Conservation (phyloP, 495 filamentous ascomycete species). For the Xylaria telfairii region DNA sequence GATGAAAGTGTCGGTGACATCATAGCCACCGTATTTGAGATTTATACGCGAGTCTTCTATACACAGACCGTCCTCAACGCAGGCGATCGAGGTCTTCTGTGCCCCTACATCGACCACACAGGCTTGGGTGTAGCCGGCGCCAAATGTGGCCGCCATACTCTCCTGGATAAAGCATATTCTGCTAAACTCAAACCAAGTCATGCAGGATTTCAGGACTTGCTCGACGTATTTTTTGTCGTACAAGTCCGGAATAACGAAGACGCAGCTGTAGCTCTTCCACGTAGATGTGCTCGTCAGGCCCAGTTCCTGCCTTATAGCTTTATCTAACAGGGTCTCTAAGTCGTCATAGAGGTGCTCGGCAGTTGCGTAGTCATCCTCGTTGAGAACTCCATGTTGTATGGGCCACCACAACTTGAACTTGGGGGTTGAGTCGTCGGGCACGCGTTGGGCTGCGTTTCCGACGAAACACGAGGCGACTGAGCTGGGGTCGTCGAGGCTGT, state of each 20-base stretch:
- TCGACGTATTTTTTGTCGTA: slow-evolving; percentile 93
- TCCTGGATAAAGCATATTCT: slow-evolving; percentile 94
- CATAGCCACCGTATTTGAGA: slow-evolving; percentile 88
- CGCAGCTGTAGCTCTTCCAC: slow-evolving; percentile 90
- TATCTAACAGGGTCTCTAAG: slow-evolving; percentile 83
- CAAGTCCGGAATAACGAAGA: slow-evolving; percentile 93
- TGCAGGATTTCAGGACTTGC: slow-evolving; percentile 78
- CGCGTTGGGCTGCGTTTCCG: slow-evolving; percentile 79
- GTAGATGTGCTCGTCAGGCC: slow-evolving; percentile 76
- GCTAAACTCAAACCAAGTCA: slow-evolving; percentile 86
- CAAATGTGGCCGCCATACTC: slow-evolving; percentile 90
- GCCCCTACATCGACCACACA: slow-evolving; percentile 97
- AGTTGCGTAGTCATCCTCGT: slow-evolving; percentile 84
- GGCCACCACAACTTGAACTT: slow-evolving; percentile 94
- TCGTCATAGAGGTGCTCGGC: slow-evolving; percentile 81
- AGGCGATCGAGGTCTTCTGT: slow-evolving; percentile 97
- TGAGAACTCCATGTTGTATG: slow-evolving; percentile 82
- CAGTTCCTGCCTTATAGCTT: slow-evolving; percentile 82
- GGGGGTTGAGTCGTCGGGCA: slow-evolving; percentile 87
- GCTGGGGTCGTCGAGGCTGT: slow-evolving; percentile 54
- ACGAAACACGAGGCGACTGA: slow-evolving; percentile 73
- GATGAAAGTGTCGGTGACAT: slow-evolving; percentile 92
- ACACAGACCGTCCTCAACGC: slow-evolving; percentile 95
- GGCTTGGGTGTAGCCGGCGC: slow-evolving; percentile 89
- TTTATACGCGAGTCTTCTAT: slow-evolving; percentile 90